Percentiles rank a stretch among this genome's conserved stretches.
Conservation (phyloP, 306 rosid species). For the Quercus dentata region DNA sequence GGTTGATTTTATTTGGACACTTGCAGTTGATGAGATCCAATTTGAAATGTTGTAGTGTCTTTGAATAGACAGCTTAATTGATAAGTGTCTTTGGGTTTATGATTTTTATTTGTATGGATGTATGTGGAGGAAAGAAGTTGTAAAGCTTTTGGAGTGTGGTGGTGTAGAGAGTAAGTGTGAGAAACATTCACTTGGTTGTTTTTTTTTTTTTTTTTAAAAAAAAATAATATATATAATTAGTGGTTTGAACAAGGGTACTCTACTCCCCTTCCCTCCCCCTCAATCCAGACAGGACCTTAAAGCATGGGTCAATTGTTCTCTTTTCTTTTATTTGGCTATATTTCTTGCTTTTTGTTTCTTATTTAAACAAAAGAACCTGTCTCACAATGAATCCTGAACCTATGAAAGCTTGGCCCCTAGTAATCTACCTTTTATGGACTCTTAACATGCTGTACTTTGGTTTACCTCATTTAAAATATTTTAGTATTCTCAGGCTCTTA, state of each 20-base stretch:
- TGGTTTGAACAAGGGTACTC: background rate
- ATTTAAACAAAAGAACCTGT: background rate
- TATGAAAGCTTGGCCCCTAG: background rate
- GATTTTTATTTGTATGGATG: background rate
- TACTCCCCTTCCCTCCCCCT: background rate
- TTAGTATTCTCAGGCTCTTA: background rate
- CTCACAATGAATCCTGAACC: background rate
- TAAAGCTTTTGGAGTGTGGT: background rate
- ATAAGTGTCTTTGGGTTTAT: background rate
- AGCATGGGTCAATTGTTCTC: background rate
- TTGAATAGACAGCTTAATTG: background rate
- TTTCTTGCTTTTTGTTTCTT: background rate
- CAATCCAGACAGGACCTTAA: background rate
- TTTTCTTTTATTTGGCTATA: background rate
- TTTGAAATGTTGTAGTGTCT: too few relatives aligned
- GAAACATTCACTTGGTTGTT: background rate
- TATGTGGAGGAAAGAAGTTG: background rate
- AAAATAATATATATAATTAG: background rate
- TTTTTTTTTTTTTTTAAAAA: too few relatives aligned
- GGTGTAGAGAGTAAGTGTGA: background rate
- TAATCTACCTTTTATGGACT: background rate
- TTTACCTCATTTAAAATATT: background rate
- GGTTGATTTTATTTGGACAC: too few relatives aligned
- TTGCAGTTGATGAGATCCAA: too few relatives aligned
- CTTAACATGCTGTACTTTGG: background rate